These are phyloP conservation scores for Fraxinus cuspidata DNA, from an alignment of 257 asterid genomes.

Conservation along the genomic window DNA sequence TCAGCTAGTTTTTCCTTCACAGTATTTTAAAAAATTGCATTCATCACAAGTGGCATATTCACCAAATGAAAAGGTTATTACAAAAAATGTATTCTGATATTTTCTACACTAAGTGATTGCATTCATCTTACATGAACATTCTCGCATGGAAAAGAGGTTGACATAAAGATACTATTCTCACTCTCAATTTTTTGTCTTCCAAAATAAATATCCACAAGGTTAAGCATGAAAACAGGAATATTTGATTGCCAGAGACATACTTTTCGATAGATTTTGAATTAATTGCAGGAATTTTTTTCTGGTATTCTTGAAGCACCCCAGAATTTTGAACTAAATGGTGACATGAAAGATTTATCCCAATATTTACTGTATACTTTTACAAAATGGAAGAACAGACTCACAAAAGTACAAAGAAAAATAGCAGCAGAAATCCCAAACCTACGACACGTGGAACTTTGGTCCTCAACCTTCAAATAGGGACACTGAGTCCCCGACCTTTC, in stretches of 20 bases:
- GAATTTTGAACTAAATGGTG: neutral
- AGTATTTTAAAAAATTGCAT: neutral
- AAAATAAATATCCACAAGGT: neutral
- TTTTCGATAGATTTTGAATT: neutral
- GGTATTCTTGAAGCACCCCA: neutral
- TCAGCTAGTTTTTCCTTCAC: neutral
- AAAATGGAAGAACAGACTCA: neutral
- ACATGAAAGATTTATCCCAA: neutral
- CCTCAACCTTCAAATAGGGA: neutral
- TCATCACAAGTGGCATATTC: neutral
- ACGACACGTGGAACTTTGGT: neutral
- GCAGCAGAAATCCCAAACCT: neutral
- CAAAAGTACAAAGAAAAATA: neutral
- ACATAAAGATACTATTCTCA: neutral
- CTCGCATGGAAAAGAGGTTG: neutral
- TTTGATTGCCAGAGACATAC: too few species aligned
- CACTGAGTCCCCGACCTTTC: neutral
- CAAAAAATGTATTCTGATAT: neutral
- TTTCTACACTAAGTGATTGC: neutral
- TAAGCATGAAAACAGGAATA: neutral
- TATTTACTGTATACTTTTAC: too few species aligned
- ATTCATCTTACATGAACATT: neutral
- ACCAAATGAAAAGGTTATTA: neutral
- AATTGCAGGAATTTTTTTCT: neutral
- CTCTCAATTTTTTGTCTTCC: neutral